A percentile compares a stretch with the other conserved stretches of the same genome.
phyloP scores from a whole-genome alignment of 1,284 basidiomycete genomes.

The Ganoderma sp. region DNA sequence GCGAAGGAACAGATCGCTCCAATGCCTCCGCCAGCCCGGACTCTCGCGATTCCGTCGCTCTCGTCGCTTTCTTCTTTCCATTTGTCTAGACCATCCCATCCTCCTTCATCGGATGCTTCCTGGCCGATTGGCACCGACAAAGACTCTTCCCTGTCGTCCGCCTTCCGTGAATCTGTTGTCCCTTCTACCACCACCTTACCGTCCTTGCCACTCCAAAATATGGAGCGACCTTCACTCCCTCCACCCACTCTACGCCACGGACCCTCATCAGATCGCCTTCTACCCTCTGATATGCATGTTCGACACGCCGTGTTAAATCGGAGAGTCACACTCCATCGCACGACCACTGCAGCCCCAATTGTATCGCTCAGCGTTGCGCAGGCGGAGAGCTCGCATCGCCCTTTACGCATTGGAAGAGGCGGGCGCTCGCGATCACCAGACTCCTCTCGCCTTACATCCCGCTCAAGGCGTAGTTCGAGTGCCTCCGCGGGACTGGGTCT shows the following conservation, averaged over 20 bases:
- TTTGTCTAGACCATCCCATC: conserved; percentile 11
- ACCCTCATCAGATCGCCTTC: conserved; percentile 15
- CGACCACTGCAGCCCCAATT: conserved; percentile 28
- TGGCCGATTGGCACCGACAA: conserved; percentile 7
- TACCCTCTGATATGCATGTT: conserved; percentile 1
- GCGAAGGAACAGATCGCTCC: conserved; percentile 4
- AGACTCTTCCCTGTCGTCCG: conserved; percentile 9
- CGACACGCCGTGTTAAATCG: conserved; percentile 1
- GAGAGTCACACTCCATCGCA: conserved; percentile 15
- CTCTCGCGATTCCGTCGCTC: background rate
- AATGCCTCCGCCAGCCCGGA: background rate
- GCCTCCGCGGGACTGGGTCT: conserved; percentile 17
- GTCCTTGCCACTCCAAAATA: conserved; percentile 2
- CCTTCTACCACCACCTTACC: conserved; percentile 5
- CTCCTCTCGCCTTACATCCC: conserved; percentile 12
- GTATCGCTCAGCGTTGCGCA: conserved; percentile 31
- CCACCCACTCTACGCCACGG: conserved; percentile 11
- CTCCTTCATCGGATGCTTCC: conserved; percentile 8
- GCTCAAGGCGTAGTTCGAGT: conserved; percentile 27
- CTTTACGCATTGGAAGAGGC: background rate
- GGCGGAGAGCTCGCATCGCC: conserved; percentile 22
- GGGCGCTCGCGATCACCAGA: conserved; percentile 25
- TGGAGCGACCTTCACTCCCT: background rate
- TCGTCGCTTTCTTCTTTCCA: conserved; percentile 14
- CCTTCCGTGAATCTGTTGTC: conserved; percentile 16